Base-by-base conservation (phyloP, 2,329 filamentous ascomycete genomes). In the Neofusicoccum ribis region DNA sequence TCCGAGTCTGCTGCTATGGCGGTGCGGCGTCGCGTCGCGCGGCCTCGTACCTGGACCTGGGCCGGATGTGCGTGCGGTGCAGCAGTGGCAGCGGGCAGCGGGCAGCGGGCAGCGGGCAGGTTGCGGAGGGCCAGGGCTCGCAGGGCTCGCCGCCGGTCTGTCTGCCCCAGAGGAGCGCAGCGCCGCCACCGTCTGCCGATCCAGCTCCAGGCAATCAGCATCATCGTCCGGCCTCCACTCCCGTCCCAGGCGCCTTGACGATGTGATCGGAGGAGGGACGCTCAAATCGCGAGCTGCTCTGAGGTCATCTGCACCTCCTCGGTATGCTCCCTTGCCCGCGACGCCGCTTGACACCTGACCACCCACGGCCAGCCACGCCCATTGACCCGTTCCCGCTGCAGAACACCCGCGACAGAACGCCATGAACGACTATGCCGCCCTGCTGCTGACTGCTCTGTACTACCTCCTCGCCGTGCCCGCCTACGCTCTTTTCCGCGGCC, bases 381-480 rank as follows among this genome's bases (percentile, higher is more conserved):
- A 17, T 52, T 51, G 60, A 60, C 31, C 39, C 60, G 43, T 31
- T 20, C 51, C 23, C 49, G 8, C 41, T 8, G 36, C 36, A 31
- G 31, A 39, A 46, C 47, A 63, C 50, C 60, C 39, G n/a, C 37
- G 36, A 61, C 3, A 59, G 36, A 63, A 27, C 64, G 65, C 54
- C 64, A 78, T 79, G 76, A 72, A 70, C 64, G 69, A 72, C 54
- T 71, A 71, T 27, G 65, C 73, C 64, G 65, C 72, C 49, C 70
- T 73, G 67, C 67, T 74, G 54, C 66, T 72, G 46, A 70, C 71
- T 31, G 66, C 73, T 54, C 70, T 79, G 51, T 78, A 74, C 69
- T 77, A 78, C 69, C 70, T 76, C 69, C 31, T 83, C 49, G 68
- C 72, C 63, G 73, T 78, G 68, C 70, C 81, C 37, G 60, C 81